phyloP scores from a whole-genome alignment of 1,284 basidiomycete genomes.

The Papiliotrema terrestris region DNA sequence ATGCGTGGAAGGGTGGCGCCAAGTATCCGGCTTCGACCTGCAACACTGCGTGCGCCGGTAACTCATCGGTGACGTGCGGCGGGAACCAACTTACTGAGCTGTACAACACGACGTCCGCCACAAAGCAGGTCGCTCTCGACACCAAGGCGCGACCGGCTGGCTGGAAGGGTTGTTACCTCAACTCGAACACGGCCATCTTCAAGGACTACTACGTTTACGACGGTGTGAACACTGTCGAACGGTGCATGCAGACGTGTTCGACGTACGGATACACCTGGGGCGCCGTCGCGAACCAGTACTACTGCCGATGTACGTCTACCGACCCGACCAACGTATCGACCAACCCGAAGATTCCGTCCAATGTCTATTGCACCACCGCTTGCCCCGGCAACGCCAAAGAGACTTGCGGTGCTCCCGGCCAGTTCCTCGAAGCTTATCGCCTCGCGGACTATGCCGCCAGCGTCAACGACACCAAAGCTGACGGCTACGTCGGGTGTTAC shows the following conservation, averaged over 20 bases:
- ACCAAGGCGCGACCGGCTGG: constrained; percentile 15
- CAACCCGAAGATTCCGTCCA: background rate
- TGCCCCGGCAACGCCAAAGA: constrained; percentile 32
- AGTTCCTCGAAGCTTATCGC: background rate
- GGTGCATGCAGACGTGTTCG: constrained; percentile 2
- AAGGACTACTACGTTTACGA: constrained; percentile 11
- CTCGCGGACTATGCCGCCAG: background rate
- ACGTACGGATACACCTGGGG: background rate
- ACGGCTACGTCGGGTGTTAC: constrained; percentile 6
- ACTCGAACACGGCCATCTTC: constrained; percentile 14
- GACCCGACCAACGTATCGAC: background rate
- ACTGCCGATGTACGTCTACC: constrained; percentile 2
- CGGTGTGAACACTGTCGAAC: background rate
- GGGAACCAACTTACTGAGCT: constrained; percentile 1
- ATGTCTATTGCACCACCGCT: background rate
- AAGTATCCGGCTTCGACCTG: background rate
- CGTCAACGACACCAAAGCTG: background rate
- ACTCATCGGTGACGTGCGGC: constrained; percentile 4
- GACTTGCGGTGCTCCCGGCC: constrained; percentile 24
- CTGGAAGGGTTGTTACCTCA: constrained; percentile 29
- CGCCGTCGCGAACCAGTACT: background rate
- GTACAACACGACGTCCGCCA: background rate
- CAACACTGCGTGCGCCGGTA: background rate
- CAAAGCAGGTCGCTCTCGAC: background rate
- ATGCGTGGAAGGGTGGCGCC: background rate